Percentiles rank a stretch among this genome's conserved stretches.
These are phyloP conservation scores for Salix koriyanagi DNA, from an alignment of 345 rosid species.

Conservation along the genomic window DNA sequence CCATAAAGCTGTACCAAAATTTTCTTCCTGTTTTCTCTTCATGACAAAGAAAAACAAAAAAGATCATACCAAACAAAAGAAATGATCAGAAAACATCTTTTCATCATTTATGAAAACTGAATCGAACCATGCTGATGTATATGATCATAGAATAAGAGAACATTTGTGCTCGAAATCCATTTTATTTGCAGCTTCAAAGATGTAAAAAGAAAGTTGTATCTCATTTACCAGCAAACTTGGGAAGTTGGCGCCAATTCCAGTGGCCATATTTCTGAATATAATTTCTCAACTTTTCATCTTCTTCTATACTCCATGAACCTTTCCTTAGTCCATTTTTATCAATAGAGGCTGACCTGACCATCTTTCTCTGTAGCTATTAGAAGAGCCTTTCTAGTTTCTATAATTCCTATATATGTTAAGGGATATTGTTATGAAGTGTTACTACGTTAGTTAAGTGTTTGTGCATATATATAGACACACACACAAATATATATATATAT, in stretches of 20 bases:
- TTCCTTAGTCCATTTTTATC: conserved; percentile 38
- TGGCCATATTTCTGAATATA: conserved; percentile 28
- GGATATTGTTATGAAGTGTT: too few species aligned
- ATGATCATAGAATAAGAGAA: neutral
- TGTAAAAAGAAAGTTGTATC: neutral
- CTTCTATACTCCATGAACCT: conserved; percentile 44
- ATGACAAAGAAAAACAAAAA: too few species aligned
- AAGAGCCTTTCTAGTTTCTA: neutral
- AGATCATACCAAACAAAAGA: neutral
- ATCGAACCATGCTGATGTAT: neutral
- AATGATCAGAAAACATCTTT: neutral
- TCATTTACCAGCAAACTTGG: conserved; percentile 32
- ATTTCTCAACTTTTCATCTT: conserved; percentile 30
- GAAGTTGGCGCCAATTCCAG: conserved; percentile 39
- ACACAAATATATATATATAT: too few species aligned
- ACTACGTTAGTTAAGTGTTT: too few species aligned
- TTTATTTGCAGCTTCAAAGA: too few species aligned
- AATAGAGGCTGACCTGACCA: conserved; percentile 33
- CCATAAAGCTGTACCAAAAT: neutral
- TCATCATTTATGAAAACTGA: neutral
- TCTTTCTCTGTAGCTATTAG: neutral
- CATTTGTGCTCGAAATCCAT: neutral
- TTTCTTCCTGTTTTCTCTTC: neutral
- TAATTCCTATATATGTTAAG: neutral
- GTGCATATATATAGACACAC: too few species aligned